Conservation (phyloP, 257 asterid species). For the Petunia secreta region DNA sequence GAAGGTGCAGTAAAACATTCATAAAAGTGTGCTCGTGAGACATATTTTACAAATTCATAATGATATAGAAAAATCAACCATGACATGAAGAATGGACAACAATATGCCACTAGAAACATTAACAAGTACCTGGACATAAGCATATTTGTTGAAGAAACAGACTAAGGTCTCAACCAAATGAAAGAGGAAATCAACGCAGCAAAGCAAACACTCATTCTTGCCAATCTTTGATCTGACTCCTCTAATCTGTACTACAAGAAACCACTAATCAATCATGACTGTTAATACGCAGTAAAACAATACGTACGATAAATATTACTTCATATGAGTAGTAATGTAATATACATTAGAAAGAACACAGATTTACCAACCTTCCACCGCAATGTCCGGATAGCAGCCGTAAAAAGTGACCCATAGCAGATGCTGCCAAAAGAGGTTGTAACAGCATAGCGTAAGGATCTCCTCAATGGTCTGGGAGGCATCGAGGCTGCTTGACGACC, state of each 20-base stretch:
- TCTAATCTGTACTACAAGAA: constrained; percentile 64
- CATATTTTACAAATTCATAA: not conserved
- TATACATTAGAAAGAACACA: constrained; percentile 24
- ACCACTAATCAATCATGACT: constrained; percentile 27
- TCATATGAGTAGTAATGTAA: constrained; percentile 9
- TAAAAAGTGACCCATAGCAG: constrained; percentile 97
- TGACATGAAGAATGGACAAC: constrained; percentile 20
- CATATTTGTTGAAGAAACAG: constrained; percentile 96
- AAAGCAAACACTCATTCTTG: constrained; percentile 90
- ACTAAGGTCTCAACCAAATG: constrained; percentile 94
- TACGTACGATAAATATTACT: constrained; percentile 21
- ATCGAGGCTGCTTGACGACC: constrained; percentile 75
- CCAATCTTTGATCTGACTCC: constrained; percentile 98
- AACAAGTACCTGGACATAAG: constrained; percentile 88
- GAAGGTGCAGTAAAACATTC: constrained; percentile 15
- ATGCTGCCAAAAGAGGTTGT: constrained; percentile 98
- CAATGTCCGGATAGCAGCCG: constrained; percentile 90
- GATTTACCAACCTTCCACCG: constrained; percentile 85
- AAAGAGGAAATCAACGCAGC: constrained; percentile 92
- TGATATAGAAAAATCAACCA: not conserved
- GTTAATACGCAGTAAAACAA: not conserved
- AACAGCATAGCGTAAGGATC: constrained; percentile 69
- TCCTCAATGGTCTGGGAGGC: constrained; percentile 84
- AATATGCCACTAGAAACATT: not conserved
- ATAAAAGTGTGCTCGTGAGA: not conserved